These are phyloP conservation scores for Corylus avellana DNA, from an alignment of 306 rosid species.

Conservation along the genomic window DNA sequence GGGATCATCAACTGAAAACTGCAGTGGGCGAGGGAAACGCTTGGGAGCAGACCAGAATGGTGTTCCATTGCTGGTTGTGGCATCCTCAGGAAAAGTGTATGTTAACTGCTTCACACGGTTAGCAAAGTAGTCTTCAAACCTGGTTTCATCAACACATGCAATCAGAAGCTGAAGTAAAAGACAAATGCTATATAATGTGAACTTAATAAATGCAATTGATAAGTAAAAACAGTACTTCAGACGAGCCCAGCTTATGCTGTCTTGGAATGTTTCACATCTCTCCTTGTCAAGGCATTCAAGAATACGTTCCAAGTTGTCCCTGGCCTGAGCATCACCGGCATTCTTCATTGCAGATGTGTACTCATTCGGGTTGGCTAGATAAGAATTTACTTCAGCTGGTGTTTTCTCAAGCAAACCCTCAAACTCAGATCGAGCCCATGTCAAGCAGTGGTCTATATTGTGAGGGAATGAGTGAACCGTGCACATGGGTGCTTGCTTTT, in stretches of 20 bases:
- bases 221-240: constrained; percentile 51
- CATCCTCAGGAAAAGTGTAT: constrained; percentile 95
- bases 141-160: constrained; percentile 24
- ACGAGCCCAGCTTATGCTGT: constrained; percentile 89
- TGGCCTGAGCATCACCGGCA: constrained; percentile 98
- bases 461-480: constrained; percentile 97
- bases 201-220: background rate
- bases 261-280: constrained; percentile 76
- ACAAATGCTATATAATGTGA: background rate
- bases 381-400: constrained; percentile 90
- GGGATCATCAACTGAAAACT: constrained; percentile 74
- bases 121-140: constrained; percentile 94
- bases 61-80: constrained; percentile 86
- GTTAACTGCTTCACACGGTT: constrained; percentile 86
- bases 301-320: constrained; percentile 91
- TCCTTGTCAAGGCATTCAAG: constrained; percentile 90
- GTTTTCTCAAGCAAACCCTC: constrained; percentile 98
- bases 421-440: constrained; percentile 99
- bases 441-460: constrained; percentile 96
- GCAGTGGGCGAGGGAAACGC: constrained; percentile 86
- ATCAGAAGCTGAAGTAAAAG: background rate
- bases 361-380: constrained; percentile 78
- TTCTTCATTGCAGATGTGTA: constrained; percentile 63
- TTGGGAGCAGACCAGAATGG: constrained; percentile 99
- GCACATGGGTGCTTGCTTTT: constrained; percentile 99